These are phyloP conservation scores for Trypanosoma rangeli DNA, from an alignment of 208 protist genomes.

Conservation along the genomic window DNA sequence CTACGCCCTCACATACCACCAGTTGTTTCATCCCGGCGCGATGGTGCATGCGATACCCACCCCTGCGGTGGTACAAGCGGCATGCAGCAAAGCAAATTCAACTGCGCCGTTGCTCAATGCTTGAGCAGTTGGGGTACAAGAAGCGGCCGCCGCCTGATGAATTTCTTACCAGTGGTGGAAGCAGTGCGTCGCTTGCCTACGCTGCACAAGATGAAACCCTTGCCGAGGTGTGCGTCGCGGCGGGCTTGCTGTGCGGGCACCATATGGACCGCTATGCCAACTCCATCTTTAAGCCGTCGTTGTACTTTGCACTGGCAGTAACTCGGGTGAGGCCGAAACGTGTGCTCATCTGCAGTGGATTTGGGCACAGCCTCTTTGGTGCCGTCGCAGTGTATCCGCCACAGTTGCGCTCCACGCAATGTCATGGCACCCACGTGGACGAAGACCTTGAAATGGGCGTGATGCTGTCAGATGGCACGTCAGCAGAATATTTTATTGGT, in stretches of 20 bases:
- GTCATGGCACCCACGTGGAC: neutral
- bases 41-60: slow-evolving; percentile 13
- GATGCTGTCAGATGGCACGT: neutral
- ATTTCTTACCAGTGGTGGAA: slow-evolving; percentile 17
- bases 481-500: neutral
- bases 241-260: slow-evolving; percentile 20
- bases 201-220: slow-evolving; percentile 17
- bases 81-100: neutral
- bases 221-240: slow-evolving; percentile 21
- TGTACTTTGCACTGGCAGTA: slow-evolving; percentile 21
- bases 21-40: neutral
- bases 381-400: slow-evolving; percentile 15
- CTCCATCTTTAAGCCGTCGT: slow-evolving; percentile 16
- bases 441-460: slow-evolving; percentile 13
- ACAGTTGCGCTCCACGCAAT: neutral
- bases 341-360: slow-evolving; percentile 12
- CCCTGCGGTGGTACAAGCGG: slow-evolving; percentile 13
- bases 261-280: slow-evolving; percentile 18
- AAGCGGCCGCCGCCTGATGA: neutral
- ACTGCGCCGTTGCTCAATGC: neutral
- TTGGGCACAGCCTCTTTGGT: slow-evolving; percentile 2
- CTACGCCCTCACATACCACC: neutral
- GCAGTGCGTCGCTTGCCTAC: slow-evolving; percentile 15
- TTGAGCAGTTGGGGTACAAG: neutral
- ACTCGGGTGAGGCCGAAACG: slow-evolving; percentile 3